A percentile compares a stretch with the other conserved stretches of the same genome.
Conservation (phyloP, 495 filamentous ascomycete species). For the Penicillium lividum region DNA sequence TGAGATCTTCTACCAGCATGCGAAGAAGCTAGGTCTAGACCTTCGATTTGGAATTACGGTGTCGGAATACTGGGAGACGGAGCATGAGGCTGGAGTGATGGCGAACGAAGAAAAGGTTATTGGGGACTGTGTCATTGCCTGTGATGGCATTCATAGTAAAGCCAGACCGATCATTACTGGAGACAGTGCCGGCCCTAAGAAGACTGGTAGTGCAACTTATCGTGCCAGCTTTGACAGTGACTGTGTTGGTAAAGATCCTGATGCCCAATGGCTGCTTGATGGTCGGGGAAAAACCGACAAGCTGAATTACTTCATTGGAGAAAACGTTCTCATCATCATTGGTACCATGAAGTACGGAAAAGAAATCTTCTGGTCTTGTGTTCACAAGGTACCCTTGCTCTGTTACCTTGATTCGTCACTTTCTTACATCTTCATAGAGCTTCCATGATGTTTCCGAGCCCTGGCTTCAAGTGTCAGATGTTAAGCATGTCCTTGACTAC, state of each 20-base stretch:
- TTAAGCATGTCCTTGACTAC: background rate
- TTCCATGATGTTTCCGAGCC: background rate
- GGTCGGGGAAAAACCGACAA: constrained; percentile 7
- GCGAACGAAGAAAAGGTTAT: constrained; percentile 2
- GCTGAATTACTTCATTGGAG: constrained; percentile 6
- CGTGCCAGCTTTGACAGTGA: constrained; percentile 9
- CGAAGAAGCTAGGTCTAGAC: constrained; percentile 12
- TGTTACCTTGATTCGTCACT: background rate
- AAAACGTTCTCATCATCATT: constrained; percentile 5
- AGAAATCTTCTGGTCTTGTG: constrained; percentile 8
- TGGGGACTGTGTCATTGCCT: constrained; percentile 31
- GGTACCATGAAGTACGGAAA: constrained; percentile 4
- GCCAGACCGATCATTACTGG: constrained; percentile 38
- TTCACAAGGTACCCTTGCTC: background rate
- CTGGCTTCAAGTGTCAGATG: constrained; percentile 2
- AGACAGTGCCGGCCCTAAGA: background rate
- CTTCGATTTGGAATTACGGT: constrained; percentile 13
- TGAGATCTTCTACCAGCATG: background rate
- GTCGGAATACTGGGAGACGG: constrained; percentile 17
- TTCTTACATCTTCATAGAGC: constrained; percentile 1
- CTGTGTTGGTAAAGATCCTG: background rate
- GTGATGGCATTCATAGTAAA: constrained; percentile 40
- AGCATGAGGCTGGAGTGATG: constrained; percentile 14
- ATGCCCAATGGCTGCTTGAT: constrained; percentile 8
- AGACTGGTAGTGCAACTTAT: constrained; percentile 6